Evolutionary conservation across 2,329 filamentous ascomycete species (phyloP).

Genomic region (Myriosclerotinia scirpicola): DNA sequence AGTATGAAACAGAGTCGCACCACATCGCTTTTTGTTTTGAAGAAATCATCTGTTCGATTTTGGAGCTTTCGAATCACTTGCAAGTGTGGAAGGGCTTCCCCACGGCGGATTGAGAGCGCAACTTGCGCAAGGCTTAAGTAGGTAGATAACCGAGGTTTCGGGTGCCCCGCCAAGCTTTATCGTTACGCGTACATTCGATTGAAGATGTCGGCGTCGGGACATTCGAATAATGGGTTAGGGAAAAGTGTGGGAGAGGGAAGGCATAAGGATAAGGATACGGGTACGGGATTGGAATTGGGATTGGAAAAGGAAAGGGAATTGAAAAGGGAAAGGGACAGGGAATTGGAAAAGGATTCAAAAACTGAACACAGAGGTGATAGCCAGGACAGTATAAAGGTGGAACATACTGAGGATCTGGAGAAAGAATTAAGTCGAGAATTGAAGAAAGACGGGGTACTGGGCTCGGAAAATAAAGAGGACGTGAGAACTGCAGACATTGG

Average conservation of each 20-base stretch:
- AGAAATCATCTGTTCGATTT: too few species aligned
- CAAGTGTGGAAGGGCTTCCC: too few species aligned
- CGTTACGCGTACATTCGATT: not conserved
- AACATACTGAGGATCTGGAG: slow-evolving; percentile 1
- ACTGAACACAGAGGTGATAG: not conserved
- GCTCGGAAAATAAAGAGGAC: not conserved
- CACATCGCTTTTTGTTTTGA: too few species aligned
- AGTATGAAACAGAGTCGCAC: too few species aligned
- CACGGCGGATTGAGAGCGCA: not conserved
- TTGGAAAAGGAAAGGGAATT: not conserved
- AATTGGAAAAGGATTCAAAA: too few species aligned
- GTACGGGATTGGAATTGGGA: not conserved
- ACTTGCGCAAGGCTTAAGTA: not conserved
- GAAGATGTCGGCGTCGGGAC: not conserved
- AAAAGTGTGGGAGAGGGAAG: not conserved
- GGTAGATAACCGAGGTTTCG: not conserved
- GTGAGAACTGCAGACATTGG: not conserved
- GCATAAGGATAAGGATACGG: not conserved
- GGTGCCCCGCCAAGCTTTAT: slow-evolving; percentile 13
- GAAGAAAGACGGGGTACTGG: not conserved
- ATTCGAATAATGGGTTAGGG: slow-evolving; percentile 4
- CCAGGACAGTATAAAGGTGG: not conserved
- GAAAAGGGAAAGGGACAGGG: not conserved
- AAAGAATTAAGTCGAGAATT: not conserved
- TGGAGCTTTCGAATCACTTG: too few species aligned